A percentile compares a stretch with the other conserved stretches of the same genome.
Evolutionary conservation across 1,139 yeast genomes (phyloP).

Genomic region (Debaryomycetaceae sp.): DNA sequence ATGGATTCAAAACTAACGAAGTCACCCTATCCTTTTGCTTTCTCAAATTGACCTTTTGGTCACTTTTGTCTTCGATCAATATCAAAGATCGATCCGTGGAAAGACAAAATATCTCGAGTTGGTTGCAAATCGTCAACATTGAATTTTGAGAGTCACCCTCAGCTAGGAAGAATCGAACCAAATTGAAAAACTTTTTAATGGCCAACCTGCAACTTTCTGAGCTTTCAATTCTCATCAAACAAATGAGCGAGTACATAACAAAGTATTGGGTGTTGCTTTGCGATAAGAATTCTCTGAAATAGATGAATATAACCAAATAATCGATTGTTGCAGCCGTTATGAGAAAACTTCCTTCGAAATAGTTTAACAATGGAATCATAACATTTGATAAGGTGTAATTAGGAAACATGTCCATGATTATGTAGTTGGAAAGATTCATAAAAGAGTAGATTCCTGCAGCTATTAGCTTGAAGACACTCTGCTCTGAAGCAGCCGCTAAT

Average conservation of each 20-base stretch:
- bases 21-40: slow-evolving; percentile 17
- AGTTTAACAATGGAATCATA: slow-evolving; percentile 27
- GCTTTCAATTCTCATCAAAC: slow-evolving; percentile 40
- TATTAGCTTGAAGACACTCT: slow-evolving; percentile 29
- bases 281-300: slow-evolving; percentile 24
- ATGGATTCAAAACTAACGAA: slow-evolving; percentile 26
- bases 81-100: not conserved
- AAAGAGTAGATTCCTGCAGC: slow-evolving; percentile 47
- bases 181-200: not conserved
- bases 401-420: slow-evolving; percentile 36
- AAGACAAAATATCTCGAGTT: not conserved
- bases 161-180: not conserved
- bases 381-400: slow-evolving; percentile 27
- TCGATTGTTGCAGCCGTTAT: slow-evolving; percentile 39
- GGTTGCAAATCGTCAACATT: not conserved
- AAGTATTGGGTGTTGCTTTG: slow-evolving; percentile 22
- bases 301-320: slow-evolving; percentile 23
- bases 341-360: slow-evolving; percentile 35
- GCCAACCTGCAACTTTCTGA: slow-evolving; percentile 33
- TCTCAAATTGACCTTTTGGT: not conserved
- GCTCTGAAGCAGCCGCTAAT: slow-evolving; percentile 23
- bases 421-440: slow-evolving; percentile 35
- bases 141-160: not conserved
- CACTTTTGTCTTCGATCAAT: not conserved
- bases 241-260: slow-evolving; percentile 32